phyloP scores from a whole-genome alignment of 441 rosid species.

The Arabidopsis lyrata region DNA sequence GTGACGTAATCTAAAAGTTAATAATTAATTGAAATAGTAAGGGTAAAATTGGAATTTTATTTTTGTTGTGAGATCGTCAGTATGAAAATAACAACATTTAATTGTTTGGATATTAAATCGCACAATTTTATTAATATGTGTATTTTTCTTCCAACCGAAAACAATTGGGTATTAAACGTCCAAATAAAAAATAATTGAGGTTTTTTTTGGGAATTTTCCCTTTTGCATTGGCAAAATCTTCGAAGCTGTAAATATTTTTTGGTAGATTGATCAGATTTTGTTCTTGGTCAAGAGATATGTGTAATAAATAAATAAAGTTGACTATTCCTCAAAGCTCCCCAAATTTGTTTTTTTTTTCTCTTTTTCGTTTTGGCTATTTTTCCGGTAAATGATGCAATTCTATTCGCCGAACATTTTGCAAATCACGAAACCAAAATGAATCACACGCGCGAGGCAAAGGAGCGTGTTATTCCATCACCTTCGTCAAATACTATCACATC shows the following conservation, averaged over 20 bases:
- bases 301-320: background rate
- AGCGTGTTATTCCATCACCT: slow-evolving; percentile 38
- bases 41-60: too few species aligned
- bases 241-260: slow-evolving; percentile 9
- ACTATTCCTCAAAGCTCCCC: slow-evolving; percentile 1
- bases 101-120: too few species aligned
- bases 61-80: too few species aligned
- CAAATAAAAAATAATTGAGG: too few species aligned
- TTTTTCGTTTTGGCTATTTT: background rate
- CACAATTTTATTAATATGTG: too few species aligned
- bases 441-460: slow-evolving; percentile 29
- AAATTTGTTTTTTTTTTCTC: background rate
- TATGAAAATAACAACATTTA: too few species aligned
- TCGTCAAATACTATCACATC: slow-evolving; percentile 11
- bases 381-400: slow-evolving; percentile 23
- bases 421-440: background rate
- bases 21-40: too few species aligned
- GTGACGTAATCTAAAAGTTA: too few species aligned
- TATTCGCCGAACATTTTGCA: slow-evolving; percentile 24
- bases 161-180: too few species aligned
- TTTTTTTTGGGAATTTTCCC: too few species aligned
- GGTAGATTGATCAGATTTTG: background rate
- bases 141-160: too few species aligned
- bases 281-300: background rate
- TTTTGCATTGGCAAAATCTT: slow-evolving; percentile 9